Base-by-base conservation (phyloP, 108 stramenopile genomes). In the Craspedostauros australis region DNA sequence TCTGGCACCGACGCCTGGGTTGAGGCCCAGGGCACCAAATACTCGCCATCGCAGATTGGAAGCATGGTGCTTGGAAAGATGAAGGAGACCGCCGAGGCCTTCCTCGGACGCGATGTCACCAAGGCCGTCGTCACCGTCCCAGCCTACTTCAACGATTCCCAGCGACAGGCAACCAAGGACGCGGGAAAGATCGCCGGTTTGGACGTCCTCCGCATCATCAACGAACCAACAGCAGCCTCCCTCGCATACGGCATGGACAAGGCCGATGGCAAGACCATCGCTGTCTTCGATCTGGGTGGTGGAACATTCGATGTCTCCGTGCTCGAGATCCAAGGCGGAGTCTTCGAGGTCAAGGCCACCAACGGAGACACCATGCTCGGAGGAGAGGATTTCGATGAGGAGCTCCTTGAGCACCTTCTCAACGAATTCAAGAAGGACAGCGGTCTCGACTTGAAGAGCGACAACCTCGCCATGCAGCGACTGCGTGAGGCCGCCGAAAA, bases 301-400 rank as follows among this genome's bases (percentile, higher is more conserved):
- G 99, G 99, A 19, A 99, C 99, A 39, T 99, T 99, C 67, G 97
- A 99, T 81, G 92, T 89, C 1, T 93, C 93, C 39, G 95, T 99
- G 40, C 75, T 99, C 28, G 97, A 98, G 66, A 98, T 99, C 72
- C 88, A 86, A 40, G 98, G 96, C 2, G 99, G 99, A 33, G 99
- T 98, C 36, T 99, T 99, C 57, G 99, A 99, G 66, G 99, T 99
- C 46, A 98, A 98, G 81, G 90, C 96, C 4, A 99, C 99, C 59
- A 99, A 99, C 66, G 99, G 99, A 27, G 96, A 99, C 72, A 99
- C 99, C 68, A 83, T 98, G 92, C 78, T 99, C 33, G 99, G 99
- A 20, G 99, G 99, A 50, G 99, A 99, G 80, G 99, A 99, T 77
- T 99, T 99, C 67, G 99, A 99, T 66, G 97, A 99, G 72, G 68